Base-by-base conservation (phyloP, 73 alveolate genomes). In the Symbiodinium natans region DNA sequence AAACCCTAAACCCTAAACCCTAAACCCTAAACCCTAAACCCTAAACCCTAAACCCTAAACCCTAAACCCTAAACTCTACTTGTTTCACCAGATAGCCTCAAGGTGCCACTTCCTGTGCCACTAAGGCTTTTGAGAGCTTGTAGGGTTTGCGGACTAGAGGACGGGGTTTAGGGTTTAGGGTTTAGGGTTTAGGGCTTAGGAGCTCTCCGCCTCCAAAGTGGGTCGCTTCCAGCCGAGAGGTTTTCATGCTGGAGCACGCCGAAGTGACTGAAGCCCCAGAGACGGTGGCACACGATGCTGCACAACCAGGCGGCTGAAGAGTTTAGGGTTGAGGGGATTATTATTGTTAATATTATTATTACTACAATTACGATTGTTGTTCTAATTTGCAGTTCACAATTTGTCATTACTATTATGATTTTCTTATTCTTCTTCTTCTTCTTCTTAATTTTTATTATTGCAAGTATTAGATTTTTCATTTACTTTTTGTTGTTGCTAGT, bases 191-290 rank as follows among this genome's bases (percentile, higher is more conserved):
- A 13, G 0, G 1, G 59, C 5, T 46, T 10, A 48, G 63, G 23
- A 17, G 17, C 63, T 10, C 63, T 8, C 8, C 63, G 8, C 63
- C 23, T 8, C 17, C 23, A 25, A 59, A 59, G 33, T 8, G 77
- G 59, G 59, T 46, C 59, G 59, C 17, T 3, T 63, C 36, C 36
- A 56, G 83, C 84, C 17, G 63, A 8, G 23, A 74, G 84, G 84
- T 74, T 43, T 74, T 74, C 84, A 17, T 74, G 84, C 43, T 74
- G 84, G 84, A 74, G 84, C 84, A 34, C 33, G 80, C 80, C 33
- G 80, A 63, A 63, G 80, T 63, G 11, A 63, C 80, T 9, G 84
- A 74, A 23, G 84, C 27, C 7, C 42, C 39, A 31, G 43, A n/a
- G 43, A 74, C 43, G 31, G 84, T 74, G 42, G 84, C 43, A 9